Evolutionary conservation across 2,329 filamentous ascomycete genomes (phyloP).

Genomic region (Fonsecaea pedrosoi): DNA sequence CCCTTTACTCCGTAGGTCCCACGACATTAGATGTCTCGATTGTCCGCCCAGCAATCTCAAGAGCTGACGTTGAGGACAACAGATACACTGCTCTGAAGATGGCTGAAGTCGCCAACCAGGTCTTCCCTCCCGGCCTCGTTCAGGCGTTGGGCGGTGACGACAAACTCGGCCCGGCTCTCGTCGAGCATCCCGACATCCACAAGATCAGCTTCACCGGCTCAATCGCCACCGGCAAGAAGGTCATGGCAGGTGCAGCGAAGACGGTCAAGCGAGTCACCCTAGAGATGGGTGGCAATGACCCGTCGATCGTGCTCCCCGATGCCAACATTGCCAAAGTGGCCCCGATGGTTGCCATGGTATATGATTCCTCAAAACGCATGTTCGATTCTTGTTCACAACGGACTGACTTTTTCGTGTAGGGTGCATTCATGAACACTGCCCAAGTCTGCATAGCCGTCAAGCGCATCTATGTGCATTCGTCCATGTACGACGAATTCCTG

Average conservation of each 20-base stretch:
- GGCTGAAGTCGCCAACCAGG: constrained; percentile 62
- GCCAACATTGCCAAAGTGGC: constrained; percentile 61
- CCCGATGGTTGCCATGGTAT: constrained; percentile 54
- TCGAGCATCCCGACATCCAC: constrained; percentile 62
- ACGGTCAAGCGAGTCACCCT: constrained; percentile 67
- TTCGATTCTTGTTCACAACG: neutral
- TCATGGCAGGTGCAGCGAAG: constrained; percentile 59
- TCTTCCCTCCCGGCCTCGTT: constrained; percentile 68
- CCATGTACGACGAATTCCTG: constrained; percentile 59
- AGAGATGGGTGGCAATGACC: constrained; percentile 68
- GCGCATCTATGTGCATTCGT: constrained; percentile 64
- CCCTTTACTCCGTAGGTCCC: constrained; percentile 37
- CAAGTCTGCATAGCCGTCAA: constrained; percentile 63
- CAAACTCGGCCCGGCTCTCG: constrained; percentile 64
- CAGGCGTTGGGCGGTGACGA: constrained; percentile 67
- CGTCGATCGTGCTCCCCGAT: constrained; percentile 63
- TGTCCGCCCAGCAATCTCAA: no score
- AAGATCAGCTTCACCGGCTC: constrained; percentile 71
- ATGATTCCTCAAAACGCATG: neutral
- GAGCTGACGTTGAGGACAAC: neutral
- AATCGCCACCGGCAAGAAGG: constrained; percentile 65
- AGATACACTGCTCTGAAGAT: constrained; percentile 57
- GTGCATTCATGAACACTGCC: constrained; percentile 64
- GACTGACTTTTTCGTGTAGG: constrained; percentile 29
- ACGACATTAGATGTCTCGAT: neutral